Conservation (phyloP, 345 rosid genomes). For the Conringia planisiliqua region DNA sequence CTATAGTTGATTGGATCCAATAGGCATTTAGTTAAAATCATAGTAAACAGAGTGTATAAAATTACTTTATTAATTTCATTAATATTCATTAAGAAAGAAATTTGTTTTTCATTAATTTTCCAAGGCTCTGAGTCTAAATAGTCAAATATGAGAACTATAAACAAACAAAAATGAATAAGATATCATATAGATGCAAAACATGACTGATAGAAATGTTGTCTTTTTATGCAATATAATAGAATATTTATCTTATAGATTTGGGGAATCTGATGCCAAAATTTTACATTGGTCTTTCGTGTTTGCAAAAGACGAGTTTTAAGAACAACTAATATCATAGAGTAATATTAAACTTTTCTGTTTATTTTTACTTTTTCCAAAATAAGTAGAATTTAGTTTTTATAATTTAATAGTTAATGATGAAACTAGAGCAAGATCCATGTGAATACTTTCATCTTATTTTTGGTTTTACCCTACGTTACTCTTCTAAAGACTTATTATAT, state of each 20-base stretch:
- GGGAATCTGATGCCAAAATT: not conserved
- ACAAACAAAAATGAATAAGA: not conserved
- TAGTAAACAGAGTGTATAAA: not conserved
- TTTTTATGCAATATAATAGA: not conserved
- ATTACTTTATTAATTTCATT: not conserved
- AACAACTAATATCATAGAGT: not conserved
- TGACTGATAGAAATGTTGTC: not conserved
- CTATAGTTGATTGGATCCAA: not conserved
- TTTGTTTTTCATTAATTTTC: no score
- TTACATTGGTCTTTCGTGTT: not conserved
- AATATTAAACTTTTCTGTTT: not conserved
- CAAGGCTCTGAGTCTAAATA: no score
- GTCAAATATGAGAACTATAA: not conserved
- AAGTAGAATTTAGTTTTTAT: not conserved
- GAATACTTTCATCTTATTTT: not conserved
- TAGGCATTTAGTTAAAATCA: not conserved
- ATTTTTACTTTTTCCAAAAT: not conserved
- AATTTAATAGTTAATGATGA: not conserved
- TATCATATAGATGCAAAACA: not conserved
- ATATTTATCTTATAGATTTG: not conserved
- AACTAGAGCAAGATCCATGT: not conserved
- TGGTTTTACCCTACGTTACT: not conserved
- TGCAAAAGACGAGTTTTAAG: not conserved
- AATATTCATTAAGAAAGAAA: no score
- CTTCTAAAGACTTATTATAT: not conserved